Base-by-base conservation (phyloP, 1,284 basidiomycete genomes). In the Phellopilus nigrolimitatus region DNA sequence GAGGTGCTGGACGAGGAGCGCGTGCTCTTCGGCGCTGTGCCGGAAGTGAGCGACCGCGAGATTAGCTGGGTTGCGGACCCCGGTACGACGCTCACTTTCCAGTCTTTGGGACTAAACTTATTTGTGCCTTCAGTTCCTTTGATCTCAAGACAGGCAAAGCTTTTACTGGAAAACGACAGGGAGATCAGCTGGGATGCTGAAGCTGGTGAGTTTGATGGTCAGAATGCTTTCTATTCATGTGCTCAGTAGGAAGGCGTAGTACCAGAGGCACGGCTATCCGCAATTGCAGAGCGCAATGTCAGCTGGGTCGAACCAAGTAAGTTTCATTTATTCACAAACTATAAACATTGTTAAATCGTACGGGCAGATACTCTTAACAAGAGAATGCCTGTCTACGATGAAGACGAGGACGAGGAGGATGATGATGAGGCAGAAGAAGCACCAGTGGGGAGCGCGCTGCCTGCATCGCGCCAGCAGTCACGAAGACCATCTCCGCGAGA, bases 111-210 rank as follows among this genome's bases (percentile, higher is more conserved):
- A 37, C 56, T n/a, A 30, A 19, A 33, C 22, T 10, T 36, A 24
- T 31, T 3, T 36, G 6, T 21, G 9, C 17, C 36, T 22, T 19
- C 27, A 52, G 50, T 52, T 17, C 50, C 50, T 15, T 31, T 43
- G 8, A 21, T 42, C 28, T 15, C 34, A 15, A n/a, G n/a, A n/a
- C n/a, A n/a, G n/a, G 21, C 42, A 17, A 36, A 34, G 9, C 17
- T 17, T 21, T 7, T 37, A 15, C 22, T 19, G 19, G 40, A 39
- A n/a, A 49, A n/a, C 13, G 65, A 82, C 17, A 76, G 84, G 57
- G 79, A 86, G 60, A 83, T 84, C 42, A 88, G 85, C 58, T 88
- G 86, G 85, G 70, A 84, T 36, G 82, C 82, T 37, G 77, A 81
- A 42, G 79, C 75, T 64, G 80, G 85, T 86, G 75, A 45, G 19